Evolutionary conservation across 164 flowering plant species (phyloP).

Genomic region (Echeveria elegans): DNA sequence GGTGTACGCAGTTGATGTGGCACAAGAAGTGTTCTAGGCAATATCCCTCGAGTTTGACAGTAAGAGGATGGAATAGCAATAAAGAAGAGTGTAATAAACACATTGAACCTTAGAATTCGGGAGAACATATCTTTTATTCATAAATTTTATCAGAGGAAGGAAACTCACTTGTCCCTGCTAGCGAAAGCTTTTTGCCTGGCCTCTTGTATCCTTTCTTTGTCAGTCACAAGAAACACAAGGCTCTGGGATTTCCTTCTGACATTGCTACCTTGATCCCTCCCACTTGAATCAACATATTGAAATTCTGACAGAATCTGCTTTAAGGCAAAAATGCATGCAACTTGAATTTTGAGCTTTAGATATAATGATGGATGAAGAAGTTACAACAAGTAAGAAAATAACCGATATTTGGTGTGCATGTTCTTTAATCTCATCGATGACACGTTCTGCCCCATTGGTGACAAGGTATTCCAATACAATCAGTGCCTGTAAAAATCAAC

Average conservation of each 20-base stretch:
- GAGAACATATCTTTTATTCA: background rate
- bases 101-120: background rate
- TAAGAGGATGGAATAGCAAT: background rate
- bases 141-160: background rate
- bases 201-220: slow-evolving; percentile 82
- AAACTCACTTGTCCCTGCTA: slow-evolving; percentile 84
- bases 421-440: slow-evolving; percentile 84
- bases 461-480: slow-evolving; percentile 88
- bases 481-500: slow-evolving; percentile 54
- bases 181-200: slow-evolving; percentile 80
- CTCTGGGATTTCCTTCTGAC: slow-evolving; percentile 92
- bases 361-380: background rate
- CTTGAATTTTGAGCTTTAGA: background rate
- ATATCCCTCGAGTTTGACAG: background rate
- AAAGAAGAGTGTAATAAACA: background rate
- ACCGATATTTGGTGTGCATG: slow-evolving; percentile 80
- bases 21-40: background rate
- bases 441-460: slow-evolving; percentile 95
- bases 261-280: slow-evolving; percentile 93
- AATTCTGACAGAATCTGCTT: slow-evolving; percentile 82
- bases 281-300: slow-evolving; percentile 91
- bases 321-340: background rate
- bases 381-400: background rate
- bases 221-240: slow-evolving; percentile 85
- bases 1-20: background rate